Base-by-base conservation (phyloP, 305 asterid species). In the Fraxinus xanthoxyloides region DNA sequence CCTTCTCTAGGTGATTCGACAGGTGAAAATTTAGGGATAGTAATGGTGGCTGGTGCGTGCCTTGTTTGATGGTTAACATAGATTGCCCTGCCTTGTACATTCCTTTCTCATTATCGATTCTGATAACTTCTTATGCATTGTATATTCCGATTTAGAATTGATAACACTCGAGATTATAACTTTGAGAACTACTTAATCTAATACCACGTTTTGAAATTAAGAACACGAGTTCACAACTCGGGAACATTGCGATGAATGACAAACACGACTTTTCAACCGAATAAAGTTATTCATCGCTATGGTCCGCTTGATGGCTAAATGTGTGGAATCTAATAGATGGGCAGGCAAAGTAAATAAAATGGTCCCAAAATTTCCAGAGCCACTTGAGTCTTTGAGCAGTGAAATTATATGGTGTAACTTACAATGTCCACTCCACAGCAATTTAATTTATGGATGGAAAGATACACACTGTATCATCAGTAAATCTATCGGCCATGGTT, bases 361-460 rank as follows among this genome's bases (percentile, higher is more conserved):
- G 69, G 79, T 24, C 6, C 76, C 31, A 63, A 34, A 48, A 3
- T 19, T 51, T 28, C 75, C 79, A 82, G 75, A 19, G 79, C 85
- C 59, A 72, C 79, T 72, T 24, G 82, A 48, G 56, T 5, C 2
- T 54, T 74, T 4, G n/a, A 30, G 72, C 46, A 46, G 77, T 63
- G 75, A 83, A 79, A 79, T 63, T 43, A 32, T 63, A 23, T 61
- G 32, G 34, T 51, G 72, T 24, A 21, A 13, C 3, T 30, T 4
- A 26, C 48, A 3, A 5, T 21, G 30, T 5, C 7, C 19, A 7
- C 5, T 61, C 73, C 2, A 8, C 70, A 7, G 12, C 28, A 21
- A 61, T 61, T 61, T 61, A 21, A 61, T 61, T 61, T 24, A 23
- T 61, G 31, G 31, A 21, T 19, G 73, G 35, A 21, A 63, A 63